A percentile compares a stretch with the other conserved stretches of the same genome.
These are phyloP conservation scores for Trypanosoma avium DNA, from an alignment of 208 protist species.

Conservation along the genomic window DNA sequence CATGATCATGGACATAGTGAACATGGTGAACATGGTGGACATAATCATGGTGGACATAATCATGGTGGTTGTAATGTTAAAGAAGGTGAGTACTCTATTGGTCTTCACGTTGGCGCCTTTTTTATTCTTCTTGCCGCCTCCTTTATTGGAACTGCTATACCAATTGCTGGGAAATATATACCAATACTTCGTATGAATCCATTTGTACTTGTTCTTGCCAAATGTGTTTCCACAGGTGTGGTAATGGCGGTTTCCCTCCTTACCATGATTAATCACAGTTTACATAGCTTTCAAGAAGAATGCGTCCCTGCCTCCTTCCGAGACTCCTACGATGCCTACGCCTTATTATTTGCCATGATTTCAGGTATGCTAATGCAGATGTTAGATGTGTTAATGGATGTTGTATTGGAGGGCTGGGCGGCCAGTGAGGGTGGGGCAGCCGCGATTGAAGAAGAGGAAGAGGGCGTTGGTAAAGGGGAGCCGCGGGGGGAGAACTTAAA, in stretches of 20 bases:
- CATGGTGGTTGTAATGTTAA: conserved; percentile 32
- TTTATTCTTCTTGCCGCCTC: conserved; percentile 65
- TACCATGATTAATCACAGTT: conserved; percentile 61
- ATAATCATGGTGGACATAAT: conserved; percentile 16
- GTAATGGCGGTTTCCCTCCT: conserved; percentile 54
- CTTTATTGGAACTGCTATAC: conserved; percentile 39
- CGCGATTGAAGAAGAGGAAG: neutral
- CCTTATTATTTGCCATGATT: conserved; percentile 48
- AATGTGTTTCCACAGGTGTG: conserved; percentile 57
- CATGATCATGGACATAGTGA: conserved; percentile 9
- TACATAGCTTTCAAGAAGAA: conserved; percentile 28
- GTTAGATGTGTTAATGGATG: conserved; percentile 39
- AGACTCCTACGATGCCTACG: conserved; percentile 41
- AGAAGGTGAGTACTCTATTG: conserved; percentile 35
- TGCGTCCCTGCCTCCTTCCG: conserved; percentile 42
- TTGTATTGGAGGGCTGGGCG: conserved; percentile 40
- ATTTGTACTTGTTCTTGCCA: conserved; percentile 50
- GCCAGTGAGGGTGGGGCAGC: neutral
- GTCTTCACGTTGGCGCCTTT: conserved; percentile 58
- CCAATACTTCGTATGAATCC: conserved; percentile 28
- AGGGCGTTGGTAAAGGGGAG: too few relatives aligned
- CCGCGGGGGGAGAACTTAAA: too few relatives aligned
- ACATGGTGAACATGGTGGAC: conserved; percentile 3
- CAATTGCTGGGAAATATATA: conserved; percentile 45
- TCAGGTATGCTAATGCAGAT: conserved; percentile 55